Percentiles rank a stretch among this genome's conserved stretches.
These are phyloP conservation scores for Magnusiomyces sp. DNA, from an alignment of 1,139 yeast genomes.

Conservation along the genomic window DNA sequence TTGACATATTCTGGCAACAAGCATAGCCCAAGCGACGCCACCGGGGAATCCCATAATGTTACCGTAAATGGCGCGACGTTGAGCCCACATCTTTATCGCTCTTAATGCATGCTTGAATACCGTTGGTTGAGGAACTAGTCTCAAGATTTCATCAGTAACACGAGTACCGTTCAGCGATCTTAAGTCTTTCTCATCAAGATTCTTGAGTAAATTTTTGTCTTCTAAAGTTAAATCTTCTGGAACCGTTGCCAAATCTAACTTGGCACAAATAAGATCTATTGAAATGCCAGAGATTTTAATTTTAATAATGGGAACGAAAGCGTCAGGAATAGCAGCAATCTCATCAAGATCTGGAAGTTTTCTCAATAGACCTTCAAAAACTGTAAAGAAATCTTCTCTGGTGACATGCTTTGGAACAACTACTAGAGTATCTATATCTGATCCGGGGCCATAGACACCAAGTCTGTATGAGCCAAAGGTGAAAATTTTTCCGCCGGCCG, in stretches of 20 bases:
- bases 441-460: slow-evolving; percentile 97
- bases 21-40: slow-evolving; percentile 99
- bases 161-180: slow-evolving; percentile 91
- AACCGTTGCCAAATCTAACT: slow-evolving; percentile 70
- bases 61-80: slow-evolving; percentile 85
- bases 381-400: slow-evolving; percentile 78
- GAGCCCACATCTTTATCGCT: slow-evolving; percentile 95
- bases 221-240: slow-evolving; percentile 66
- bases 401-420: slow-evolving; percentile 96
- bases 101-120: slow-evolving; percentile 89
- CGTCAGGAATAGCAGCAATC: slow-evolving; percentile 89
- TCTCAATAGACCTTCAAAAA: slow-evolving; percentile 60
- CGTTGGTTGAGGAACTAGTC: slow-evolving; percentile 83
- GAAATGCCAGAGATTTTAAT: slow-evolving; percentile 81
- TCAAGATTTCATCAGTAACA: slow-evolving; percentile 89
- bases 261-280: slow-evolving; percentile 81
- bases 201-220: slow-evolving; percentile 75
- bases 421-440: slow-evolving; percentile 91
- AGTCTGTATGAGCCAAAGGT: slow-evolving; percentile 90
- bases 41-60: slow-evolving; percentile 97
- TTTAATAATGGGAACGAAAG: slow-evolving; percentile 91
- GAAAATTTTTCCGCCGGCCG: slow-evolving; percentile 94
- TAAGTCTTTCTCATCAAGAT: slow-evolving; percentile 82
- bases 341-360: slow-evolving; percentile 77
- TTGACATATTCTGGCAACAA: slow-evolving; percentile 94